A percentile compares a stretch with the other conserved stretches of the same genome.
Conservation (phyloP, 805 yeast species). For the Ogataea paraovalis region DNA sequence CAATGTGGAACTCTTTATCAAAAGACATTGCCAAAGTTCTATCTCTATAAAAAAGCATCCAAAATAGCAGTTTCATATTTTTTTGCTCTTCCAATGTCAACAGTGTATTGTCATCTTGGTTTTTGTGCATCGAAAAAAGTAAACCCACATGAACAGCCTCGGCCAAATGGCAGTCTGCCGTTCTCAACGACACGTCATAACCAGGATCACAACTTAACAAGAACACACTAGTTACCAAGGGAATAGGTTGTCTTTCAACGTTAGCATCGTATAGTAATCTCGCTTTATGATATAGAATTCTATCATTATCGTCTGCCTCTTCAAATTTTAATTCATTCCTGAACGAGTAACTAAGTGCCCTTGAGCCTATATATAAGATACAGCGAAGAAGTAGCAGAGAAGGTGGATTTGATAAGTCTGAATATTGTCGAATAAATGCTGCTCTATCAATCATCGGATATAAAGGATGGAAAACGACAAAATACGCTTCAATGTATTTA, state of each 20-base stretch:
- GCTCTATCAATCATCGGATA: conserved; percentile 64
- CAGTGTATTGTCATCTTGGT: conserved; percentile 2
- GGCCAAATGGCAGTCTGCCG: conserved; percentile 28
- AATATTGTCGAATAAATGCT: conserved; percentile 50
- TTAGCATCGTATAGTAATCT: conserved; percentile 4
- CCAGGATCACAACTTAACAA: conserved; percentile 31
- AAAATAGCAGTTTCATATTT: conserved; percentile 62
- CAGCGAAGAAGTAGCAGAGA: conserved; percentile 4
- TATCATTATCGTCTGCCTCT: background rate
- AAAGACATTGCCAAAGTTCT: background rate
- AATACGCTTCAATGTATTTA: conserved; percentile 56
- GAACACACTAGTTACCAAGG: conserved; percentile 2
- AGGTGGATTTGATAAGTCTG: conserved; percentile 4
- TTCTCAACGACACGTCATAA: conserved; percentile 40
- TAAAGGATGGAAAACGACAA: conserved; percentile 59
- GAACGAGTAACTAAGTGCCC: background rate
- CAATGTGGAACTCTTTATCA: background rate
- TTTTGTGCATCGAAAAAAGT: conserved; percentile 65
- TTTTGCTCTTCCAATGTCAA: conserved; percentile 23
- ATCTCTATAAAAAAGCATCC: conserved; percentile 66
- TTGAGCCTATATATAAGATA: conserved; percentile 4
- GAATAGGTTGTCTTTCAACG: conserved; percentile 7
- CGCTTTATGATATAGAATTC: conserved; percentile 2
- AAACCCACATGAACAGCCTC: conserved; percentile 65
- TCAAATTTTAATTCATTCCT: conserved; percentile 20